Evolutionary conservation across 345 rosid species (phyloP).

Genomic region (Acer yangbiense): DNA sequence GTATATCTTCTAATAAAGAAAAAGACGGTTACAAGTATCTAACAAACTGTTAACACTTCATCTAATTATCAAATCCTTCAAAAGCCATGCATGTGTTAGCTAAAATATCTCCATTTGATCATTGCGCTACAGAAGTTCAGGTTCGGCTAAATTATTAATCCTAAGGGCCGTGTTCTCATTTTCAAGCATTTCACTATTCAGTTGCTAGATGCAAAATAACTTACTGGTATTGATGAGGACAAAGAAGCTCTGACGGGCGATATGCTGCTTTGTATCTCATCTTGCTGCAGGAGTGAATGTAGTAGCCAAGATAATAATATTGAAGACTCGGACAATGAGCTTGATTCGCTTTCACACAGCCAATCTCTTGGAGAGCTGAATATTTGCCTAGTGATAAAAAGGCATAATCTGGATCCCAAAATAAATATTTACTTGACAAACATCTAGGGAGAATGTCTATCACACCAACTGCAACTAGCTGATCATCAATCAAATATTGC

Average conservation of each 20-base stretch:
- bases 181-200: constrained; percentile 2
- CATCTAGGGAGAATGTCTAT: constrained; percentile 91
- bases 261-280: constrained; percentile 99
- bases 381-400: constrained; percentile 85
- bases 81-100: background rate
- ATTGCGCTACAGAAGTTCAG: background rate
- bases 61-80: background rate
- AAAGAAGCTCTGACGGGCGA: constrained; percentile 90
- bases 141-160: background rate
- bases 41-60: background rate
- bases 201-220: constrained; percentile 32
- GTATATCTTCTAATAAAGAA: too few relatives aligned
- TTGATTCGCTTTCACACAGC: constrained; percentile 77
- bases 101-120: background rate
- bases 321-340: constrained; percentile 68
- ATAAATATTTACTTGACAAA: constrained; percentile 89
- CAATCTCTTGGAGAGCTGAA: constrained; percentile 86
- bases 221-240: constrained; percentile 90
- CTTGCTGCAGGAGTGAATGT: constrained; percentile 93
- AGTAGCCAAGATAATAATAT: constrained; percentile 95
- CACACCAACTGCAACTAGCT: constrained; percentile 89
- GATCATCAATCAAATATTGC: constrained; percentile 82
- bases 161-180: background rate
- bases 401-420: constrained; percentile 98
- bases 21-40: background rate